These are phyloP conservation scores for Aspergillus homomorphus DNA, from an alignment of 495 filamentous ascomycete species.

Conservation along the genomic window DNA sequence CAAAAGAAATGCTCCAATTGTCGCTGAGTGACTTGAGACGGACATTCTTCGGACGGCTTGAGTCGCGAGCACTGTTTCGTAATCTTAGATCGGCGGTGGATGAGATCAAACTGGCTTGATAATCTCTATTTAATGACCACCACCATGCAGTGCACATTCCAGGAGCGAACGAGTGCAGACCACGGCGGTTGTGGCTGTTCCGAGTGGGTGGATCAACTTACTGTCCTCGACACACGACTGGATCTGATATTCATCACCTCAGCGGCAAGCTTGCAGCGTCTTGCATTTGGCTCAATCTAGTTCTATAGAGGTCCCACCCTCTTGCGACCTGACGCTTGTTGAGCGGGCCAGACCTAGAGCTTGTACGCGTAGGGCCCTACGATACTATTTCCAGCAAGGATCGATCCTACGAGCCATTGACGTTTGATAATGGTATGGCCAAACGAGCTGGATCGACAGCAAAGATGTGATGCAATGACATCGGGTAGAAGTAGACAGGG, in stretches of 20 bases:
- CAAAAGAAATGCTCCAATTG: neutral
- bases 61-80: no score
- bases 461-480: neutral
- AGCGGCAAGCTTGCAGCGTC: neutral
- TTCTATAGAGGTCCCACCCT: no score
- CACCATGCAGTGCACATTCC: neutral
- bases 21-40: neutral
- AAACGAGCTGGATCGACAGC: neutral
- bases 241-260: neutral
- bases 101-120: neutral
- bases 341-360: no score
- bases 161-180: neutral
- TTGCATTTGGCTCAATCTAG: no score
- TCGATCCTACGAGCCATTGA: neutral
- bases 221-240: neutral
- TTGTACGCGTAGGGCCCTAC: neutral
- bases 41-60: neutral
- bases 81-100: neutral
- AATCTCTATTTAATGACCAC: neutral
- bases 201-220: neutral
- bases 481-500: neutral
- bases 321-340: no score
- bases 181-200: conserved; percentile 1
- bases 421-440: neutral
- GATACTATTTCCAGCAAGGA: neutral